Evolutionary conservation across 768 basidiomycete genomes (phyloP).

Genomic region (Termitomyces heimii): DNA sequence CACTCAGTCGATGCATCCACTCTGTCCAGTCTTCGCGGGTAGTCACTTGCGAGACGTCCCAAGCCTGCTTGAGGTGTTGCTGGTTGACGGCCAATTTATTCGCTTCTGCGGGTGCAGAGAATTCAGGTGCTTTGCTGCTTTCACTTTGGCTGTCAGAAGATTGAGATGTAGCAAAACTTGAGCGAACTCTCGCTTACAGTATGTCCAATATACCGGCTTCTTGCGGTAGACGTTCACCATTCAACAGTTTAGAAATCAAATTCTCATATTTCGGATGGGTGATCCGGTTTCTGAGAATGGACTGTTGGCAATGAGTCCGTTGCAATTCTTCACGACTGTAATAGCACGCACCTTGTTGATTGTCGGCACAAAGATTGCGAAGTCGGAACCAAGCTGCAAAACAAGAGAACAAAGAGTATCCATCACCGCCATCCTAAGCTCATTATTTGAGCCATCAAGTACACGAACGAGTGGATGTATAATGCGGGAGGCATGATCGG

Average conservation of each 20-base stretch:
- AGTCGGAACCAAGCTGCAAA: constrained; percentile 92
- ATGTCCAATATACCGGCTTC: constrained; percentile 71
- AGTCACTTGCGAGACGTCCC: constrained; percentile 77
- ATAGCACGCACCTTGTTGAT: constrained; percentile 75
- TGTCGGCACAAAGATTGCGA: constrained; percentile 95
- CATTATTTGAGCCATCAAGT: constrained; percentile 65
- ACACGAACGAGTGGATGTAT: constrained; percentile 93
- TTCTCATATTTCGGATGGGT: constrained; percentile 81
- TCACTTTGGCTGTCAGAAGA: constrained; percentile 41
- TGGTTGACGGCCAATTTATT: constrained; percentile 93
- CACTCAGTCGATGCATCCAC: constrained; percentile 90
- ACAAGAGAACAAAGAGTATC: constrained; percentile 91
- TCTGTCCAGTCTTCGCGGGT: constrained; percentile 89
- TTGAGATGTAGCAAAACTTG: constrained; percentile 1
- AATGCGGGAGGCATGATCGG: constrained; percentile 94
- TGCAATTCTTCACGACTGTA: neutral
- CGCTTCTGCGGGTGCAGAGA: constrained; percentile 79
- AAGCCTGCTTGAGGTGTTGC: constrained; percentile 93
- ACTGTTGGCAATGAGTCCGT: constrained; percentile 35
- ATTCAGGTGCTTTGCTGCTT: constrained; percentile 58
- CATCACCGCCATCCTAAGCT: constrained; percentile 82
- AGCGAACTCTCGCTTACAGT: constrained; percentile 36
- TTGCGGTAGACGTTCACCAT: constrained; percentile 87
- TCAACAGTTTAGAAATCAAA: constrained; percentile 82
- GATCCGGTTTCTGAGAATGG: constrained; percentile 70